These are phyloP conservation scores for Starmerella etchellsii DNA, from an alignment of 805 yeast species.

Conservation along the genomic window DNA sequence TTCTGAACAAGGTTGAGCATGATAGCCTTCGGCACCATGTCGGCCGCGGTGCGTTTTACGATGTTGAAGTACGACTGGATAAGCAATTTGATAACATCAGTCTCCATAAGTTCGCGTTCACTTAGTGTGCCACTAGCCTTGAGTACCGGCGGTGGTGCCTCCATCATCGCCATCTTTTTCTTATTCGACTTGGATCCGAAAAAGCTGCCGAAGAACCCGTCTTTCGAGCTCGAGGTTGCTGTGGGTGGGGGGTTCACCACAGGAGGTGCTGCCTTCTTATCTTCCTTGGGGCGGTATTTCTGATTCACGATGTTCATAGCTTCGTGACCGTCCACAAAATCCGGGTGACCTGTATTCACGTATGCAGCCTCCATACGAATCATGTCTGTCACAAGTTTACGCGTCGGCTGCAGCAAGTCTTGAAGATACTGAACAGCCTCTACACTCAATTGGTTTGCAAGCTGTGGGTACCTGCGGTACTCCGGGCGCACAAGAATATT, in stretches of 20 bases:
- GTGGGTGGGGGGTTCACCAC: conserved; percentile 19
- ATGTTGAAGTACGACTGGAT: conserved; percentile 83
- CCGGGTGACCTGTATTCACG: conserved; percentile 96
- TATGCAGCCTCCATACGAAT: conserved; percentile 82
- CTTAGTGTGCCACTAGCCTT: conserved; percentile 87
- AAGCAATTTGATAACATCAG: conserved; percentile 88
- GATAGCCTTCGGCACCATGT: conserved; percentile 86
- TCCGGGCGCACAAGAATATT: conserved; percentile 73
- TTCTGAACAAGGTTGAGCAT: conserved; percentile 80
- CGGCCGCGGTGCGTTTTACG: conserved; percentile 87
- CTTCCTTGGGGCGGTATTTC: conserved; percentile 49
- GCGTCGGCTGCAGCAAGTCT: conserved; percentile 71
- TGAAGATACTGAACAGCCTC: conserved; percentile 70
- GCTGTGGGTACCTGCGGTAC: conserved; percentile 78
- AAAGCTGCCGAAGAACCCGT: conserved; percentile 90
- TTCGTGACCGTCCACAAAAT: conserved; percentile 82
- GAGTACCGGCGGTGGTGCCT: conserved; percentile 90
- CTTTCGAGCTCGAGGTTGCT: conserved; percentile 13
- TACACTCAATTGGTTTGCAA: conserved; percentile 74
- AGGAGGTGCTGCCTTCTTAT: conserved; percentile 47
- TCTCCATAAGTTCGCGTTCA: conserved; percentile 91
- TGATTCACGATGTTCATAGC: conserved; percentile 91
- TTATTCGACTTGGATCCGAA: conserved; percentile 74
- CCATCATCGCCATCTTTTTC: conserved; percentile 88
- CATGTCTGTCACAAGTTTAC: conserved; percentile 68